phyloP scores from a whole-genome alignment of 257 asterid species.

The Oldenlandia corymbosa region DNA sequence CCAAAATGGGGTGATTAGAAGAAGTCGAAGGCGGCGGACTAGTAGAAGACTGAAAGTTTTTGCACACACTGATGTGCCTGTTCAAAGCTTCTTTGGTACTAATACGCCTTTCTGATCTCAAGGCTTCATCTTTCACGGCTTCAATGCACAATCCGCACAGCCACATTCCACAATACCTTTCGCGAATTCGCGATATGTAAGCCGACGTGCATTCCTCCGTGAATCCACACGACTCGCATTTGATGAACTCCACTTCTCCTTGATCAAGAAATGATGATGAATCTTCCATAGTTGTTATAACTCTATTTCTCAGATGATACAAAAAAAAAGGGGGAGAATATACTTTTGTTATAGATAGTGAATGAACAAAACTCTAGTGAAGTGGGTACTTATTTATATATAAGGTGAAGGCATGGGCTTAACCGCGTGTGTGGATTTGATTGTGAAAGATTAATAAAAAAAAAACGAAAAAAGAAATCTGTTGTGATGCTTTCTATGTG shows the following conservation, averaged over 20 bases:
- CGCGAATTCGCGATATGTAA: conserved; percentile 18
- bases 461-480: neutral
- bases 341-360: conserved; percentile 1
- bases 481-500: neutral
- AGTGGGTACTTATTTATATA: neutral
- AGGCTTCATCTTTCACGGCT: conserved; percentile 23
- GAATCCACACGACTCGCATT: conserved; percentile 28
- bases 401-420: neutral
- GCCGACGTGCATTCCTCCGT: conserved; percentile 26
- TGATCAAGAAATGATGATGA: neutral
- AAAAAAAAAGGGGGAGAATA: no score
- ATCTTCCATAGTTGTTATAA: neutral
- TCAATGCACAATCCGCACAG: conserved; percentile 24
- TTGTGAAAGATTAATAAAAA: neutral
- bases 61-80: conserved; percentile 22
- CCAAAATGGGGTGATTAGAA: conserved; percentile 20
- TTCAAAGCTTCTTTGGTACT: conserved; percentile 20
- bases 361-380: neutral
- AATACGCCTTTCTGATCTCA: conserved; percentile 16
- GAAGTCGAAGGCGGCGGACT: conserved; percentile 13
- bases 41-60: conserved; percentile 9
- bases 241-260: conserved; percentile 12
- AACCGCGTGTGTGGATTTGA: neutral
- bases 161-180: conserved; percentile 25
- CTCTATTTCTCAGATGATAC: neutral